Percentiles rank a stretch among this genome's conserved stretches.
Evolutionary conservation across 2,329 filamentous ascomycete species (phyloP).

Genomic region (Tricladium varicosporioides): DNA sequence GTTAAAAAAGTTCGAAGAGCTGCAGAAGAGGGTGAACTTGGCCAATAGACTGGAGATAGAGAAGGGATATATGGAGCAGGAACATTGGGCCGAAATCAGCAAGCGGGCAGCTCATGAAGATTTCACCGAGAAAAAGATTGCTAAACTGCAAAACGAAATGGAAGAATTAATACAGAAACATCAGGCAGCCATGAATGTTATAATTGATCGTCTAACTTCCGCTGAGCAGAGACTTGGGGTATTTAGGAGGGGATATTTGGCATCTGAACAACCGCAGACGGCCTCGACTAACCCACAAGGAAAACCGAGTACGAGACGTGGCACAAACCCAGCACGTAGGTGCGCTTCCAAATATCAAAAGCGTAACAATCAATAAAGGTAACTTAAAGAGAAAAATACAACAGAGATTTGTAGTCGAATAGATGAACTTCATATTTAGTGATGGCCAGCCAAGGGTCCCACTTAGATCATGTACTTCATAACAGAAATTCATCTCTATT

Average conservation of each 20-base stretch:
- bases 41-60: constrained; percentile 5
- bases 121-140: constrained; percentile 2
- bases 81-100: not conserved
- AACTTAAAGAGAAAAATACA: too few species aligned
- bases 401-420: too few species aligned
- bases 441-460: too few species aligned
- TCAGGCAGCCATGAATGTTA: not conserved
- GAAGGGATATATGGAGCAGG: not conserved
- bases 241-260: not conserved
- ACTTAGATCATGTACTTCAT: too few species aligned
- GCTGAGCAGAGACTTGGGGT: not conserved
- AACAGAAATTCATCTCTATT: too few species aligned
- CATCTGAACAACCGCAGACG: not conserved
- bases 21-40: too few species aligned
- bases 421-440: too few species aligned
- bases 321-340: too few species aligned
- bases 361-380: too few species aligned
- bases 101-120: not conserved
- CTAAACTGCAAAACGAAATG: not conserved
- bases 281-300: too few species aligned
- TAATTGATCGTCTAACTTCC: not conserved
- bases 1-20: constrained; percentile 1
- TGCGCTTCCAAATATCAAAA: too few species aligned
- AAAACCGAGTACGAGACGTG: too few species aligned
- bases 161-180: not conserved